Percentiles rank a stretch among this genome's conserved stretches.
Conservation (phyloP, 1,139 yeast genomes). For the Suhomyces terraborum region DNA sequence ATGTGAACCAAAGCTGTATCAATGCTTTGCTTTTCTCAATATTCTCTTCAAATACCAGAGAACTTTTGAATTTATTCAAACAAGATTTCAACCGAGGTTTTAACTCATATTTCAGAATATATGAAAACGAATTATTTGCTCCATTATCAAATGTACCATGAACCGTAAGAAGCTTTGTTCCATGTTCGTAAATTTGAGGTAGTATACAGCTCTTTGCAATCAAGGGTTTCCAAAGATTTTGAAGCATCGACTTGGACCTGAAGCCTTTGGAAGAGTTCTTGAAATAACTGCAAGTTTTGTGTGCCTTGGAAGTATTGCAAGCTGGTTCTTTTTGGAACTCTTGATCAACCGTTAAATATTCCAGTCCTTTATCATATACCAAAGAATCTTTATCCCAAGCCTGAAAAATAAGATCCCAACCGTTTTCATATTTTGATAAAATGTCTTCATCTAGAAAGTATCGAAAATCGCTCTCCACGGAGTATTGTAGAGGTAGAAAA, state of each 20-base stretch:
- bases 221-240: slow-evolving; percentile 23
- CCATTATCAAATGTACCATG: slow-evolving; percentile 8
- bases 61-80: slow-evolving; percentile 19
- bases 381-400: no score
- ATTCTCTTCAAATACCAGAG: slow-evolving; percentile 13
- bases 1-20: slow-evolving; percentile 25
- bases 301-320: no score
- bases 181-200: slow-evolving; percentile 26
- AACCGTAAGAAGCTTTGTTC: slow-evolving; percentile 1
- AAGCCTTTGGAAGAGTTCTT: no score
- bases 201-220: slow-evolving; percentile 22
- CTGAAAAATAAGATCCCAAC: slow-evolving; percentile 25
- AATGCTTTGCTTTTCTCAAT: slow-evolving; percentile 23
- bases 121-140: slow-evolving; percentile 13
- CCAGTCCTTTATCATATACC: no score
- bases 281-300: no score
- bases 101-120: slow-evolving; percentile 19
- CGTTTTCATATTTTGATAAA: slow-evolving; percentile 23
- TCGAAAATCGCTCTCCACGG: slow-evolving; percentile 19
- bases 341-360: no score
- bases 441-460: slow-evolving; percentile 17
- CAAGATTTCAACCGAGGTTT: slow-evolving; percentile 23
- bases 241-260: neutral
- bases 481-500: slow-evolving; percentile 25
- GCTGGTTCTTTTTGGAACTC: neutral